Percentiles rank a stretch among this genome's conserved stretches.
Conservation (phyloP, 2,329 filamentous ascomycete genomes). For the Decorospora gaudefroyi region DNA sequence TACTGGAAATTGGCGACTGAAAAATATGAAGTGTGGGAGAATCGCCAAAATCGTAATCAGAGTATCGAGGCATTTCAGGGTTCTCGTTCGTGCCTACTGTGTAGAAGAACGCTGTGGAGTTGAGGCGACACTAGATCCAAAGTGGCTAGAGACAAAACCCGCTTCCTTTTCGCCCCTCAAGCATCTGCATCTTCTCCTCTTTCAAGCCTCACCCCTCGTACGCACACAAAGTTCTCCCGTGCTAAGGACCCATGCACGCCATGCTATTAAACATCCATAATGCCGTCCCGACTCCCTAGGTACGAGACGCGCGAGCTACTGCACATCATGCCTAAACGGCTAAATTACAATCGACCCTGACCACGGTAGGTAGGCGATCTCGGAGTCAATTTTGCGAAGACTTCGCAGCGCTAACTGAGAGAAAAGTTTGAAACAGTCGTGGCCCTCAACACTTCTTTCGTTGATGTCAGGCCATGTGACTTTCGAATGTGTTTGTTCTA, state of each 20-base stretch:
- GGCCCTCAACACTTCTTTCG: too few relatives aligned
- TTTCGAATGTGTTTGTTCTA: too few relatives aligned
- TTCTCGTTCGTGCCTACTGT: too few relatives aligned
- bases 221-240: background rate
- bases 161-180: too few relatives aligned
- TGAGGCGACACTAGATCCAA: too few relatives aligned
- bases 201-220: constrained; percentile 2
- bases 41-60: too few relatives aligned
- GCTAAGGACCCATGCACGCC: background rate
- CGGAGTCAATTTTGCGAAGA: constrained; percentile 1
- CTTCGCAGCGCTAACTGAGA: background rate
- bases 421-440: background rate
- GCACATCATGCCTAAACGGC: constrained; percentile 39
- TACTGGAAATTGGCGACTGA: too few relatives aligned
- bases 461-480: too few relatives aligned
- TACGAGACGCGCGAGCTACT: constrained; percentile 8
- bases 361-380: constrained; percentile 6
- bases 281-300: constrained; percentile 10
- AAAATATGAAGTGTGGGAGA: too few relatives aligned
- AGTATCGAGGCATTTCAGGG: too few relatives aligned
- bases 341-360: constrained; percentile 28
- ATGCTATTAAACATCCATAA: constrained; percentile 12
- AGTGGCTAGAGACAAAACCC: too few relatives aligned
- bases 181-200: background rate
- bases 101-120: too few relatives aligned